Base-by-base conservation (phyloP, 192 early-diverging fungal species). In the Backusella tuberculispora region DNA sequence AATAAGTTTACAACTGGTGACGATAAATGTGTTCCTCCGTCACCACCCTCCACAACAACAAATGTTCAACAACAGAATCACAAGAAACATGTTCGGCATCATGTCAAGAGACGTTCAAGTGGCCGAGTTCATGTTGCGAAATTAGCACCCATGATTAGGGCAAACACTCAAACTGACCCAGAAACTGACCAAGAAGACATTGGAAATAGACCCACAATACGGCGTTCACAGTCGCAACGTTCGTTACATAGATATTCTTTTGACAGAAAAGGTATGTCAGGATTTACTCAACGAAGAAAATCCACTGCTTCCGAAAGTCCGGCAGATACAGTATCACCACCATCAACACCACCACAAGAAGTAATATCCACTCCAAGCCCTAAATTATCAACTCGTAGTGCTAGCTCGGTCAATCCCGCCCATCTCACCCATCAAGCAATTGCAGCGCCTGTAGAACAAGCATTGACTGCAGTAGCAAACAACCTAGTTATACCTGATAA, bases 81-180 rank as follows among this genome's bases (percentile, higher is more conserved):
- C 19, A 76, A 76, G 34, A 71, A 43, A 9, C 75, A 60, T 66
- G 63, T 12, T 12, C 53, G 69, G 48, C 75, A 76, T 26, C 75
- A 76, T 66, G 75, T 76, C 45, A 76, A 76, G 63, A 50, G 75
- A 48, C 56, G 69, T 38, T 76, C 75, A 12, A 71, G 69, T 40
- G 69, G 75, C 19, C 68, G 75, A 48, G 75, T 76, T 8, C 75
- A 76, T 65, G 75, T 76, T 14, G 37, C 75, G 19, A 76, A 76
- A 21, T n/a, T 76, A 10, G 69, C 69, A 17, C 75, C 69, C 44
- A 76, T 76, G 63, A 45, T 69, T 44, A 70, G 75, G 42, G 21
- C 21, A 2, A 56, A 13, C n/a, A 34, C 69, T 0, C 69, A 71
- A 17, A 72, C 71, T 4, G 71, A 72, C 38, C 40, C 50, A 34